Evolutionary conservation across 371 early-diverging fungal genomes (phyloP).

Genomic region (Catenaria anguillulae): DNA sequence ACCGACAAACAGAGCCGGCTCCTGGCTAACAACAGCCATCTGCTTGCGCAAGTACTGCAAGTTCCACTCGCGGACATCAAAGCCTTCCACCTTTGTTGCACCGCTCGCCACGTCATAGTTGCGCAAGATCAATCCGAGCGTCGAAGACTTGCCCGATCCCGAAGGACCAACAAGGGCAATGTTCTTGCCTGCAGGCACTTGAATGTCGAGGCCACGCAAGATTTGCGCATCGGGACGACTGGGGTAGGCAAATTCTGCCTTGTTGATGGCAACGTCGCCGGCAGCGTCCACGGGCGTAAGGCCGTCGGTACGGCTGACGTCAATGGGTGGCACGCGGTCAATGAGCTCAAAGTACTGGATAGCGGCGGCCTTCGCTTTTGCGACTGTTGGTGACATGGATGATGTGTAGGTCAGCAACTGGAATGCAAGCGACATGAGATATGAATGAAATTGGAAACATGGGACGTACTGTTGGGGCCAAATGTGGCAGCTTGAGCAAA

Average conservation of each 20-base stretch:
- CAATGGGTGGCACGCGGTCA: slow-evolving; percentile 14
- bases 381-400: no score
- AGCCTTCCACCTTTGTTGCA: slow-evolving; percentile 23
- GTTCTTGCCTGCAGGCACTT: neutral
- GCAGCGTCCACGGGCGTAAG: slow-evolving; percentile 8
- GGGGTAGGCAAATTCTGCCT: neutral
- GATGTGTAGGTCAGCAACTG: no score
- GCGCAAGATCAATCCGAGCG: slow-evolving; percentile 30
- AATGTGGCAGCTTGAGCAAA: slow-evolving; percentile 39
- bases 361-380: slow-evolving; percentile 50
- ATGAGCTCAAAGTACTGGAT: slow-evolving; percentile 18
- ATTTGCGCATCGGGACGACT: slow-evolving; percentile 19
- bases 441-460: no score
- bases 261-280: neutral
- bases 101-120: slow-evolving; percentile 26
- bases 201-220: neutral
- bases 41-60: slow-evolving; percentile 36
- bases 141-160: slow-evolving; percentile 32
- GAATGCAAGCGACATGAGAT: no score
- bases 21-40: slow-evolving; percentile 70
- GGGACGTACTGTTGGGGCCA: slow-evolving; percentile 17
- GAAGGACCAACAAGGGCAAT: slow-evolving; percentile 9
- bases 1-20: slow-evolving; percentile 44
- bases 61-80: slow-evolving; percentile 21
- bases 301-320: neutral